phyloP scores from a whole-genome alignment of 2,329 filamentous ascomycete species.

The Fusarium brevicatenulatum region DNA sequence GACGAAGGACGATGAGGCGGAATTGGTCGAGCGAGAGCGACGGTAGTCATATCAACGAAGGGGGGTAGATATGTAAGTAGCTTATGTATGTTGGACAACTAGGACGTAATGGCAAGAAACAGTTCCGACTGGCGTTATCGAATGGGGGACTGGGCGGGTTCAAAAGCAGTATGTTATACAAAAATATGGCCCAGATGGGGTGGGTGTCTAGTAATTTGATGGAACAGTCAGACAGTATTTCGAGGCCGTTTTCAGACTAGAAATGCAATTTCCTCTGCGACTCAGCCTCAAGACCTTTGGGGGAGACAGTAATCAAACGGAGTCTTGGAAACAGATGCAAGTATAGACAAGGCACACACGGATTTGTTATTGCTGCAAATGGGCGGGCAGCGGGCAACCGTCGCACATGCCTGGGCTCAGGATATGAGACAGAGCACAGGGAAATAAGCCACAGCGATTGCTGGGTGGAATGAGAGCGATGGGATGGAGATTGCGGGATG shows the following conservation, averaged over 20 bases:
- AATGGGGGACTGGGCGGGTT: slow-evolving; percentile 9
- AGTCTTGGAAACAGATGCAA: slow-evolving; percentile 21
- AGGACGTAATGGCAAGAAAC: neutral
- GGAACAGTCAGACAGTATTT: slow-evolving; percentile 21
- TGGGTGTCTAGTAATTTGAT: slow-evolving; percentile 21
- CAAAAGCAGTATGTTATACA: slow-evolving; percentile 30
- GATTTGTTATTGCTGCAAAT: slow-evolving; percentile 35
- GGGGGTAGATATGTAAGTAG: neutral
- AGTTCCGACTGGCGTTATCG: slow-evolving; percentile 4
- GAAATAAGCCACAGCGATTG: slow-evolving; percentile 28
- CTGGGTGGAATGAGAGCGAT: slow-evolving; percentile 18
- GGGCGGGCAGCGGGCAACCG: slow-evolving; percentile 14
- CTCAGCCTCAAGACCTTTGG: slow-evolving; percentile 31
- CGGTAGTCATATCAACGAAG: slow-evolving; percentile 60
- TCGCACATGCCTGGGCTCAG: slow-evolving; percentile 39
- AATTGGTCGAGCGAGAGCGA: slow-evolving; percentile 62
- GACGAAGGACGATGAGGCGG: slow-evolving; percentile 57
- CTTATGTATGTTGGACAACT: slow-evolving; percentile 15
- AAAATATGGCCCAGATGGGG: slow-evolving; percentile 5
- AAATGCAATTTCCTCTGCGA: slow-evolving; percentile 23
- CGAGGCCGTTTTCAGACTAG: slow-evolving; percentile 14
- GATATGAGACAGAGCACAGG: slow-evolving; percentile 25
- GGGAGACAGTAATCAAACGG: slow-evolving; percentile 25
- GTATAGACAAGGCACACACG: slow-evolving; percentile 23
- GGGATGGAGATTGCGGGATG: slow-evolving; percentile 15